Percentiles rank a stretch among this genome's conserved stretches.
Evolutionary conservation across 1,139 yeast species (phyloP).

Genomic region (Spathaspora sp.): DNA sequence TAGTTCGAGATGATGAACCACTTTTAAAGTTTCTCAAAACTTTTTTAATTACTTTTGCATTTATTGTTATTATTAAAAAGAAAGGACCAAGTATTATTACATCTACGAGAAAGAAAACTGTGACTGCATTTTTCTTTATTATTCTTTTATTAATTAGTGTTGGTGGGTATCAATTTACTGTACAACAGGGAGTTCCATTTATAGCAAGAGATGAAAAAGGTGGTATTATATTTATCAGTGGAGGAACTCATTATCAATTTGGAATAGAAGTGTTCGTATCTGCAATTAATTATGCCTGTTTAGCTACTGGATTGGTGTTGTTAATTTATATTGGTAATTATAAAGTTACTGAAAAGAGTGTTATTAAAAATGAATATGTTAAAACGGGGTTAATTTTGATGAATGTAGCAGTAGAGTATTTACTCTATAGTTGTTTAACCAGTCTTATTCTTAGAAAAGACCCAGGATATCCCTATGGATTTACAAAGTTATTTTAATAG

Average conservation of each 20-base stretch:
- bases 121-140: slow-evolving; percentile 40
- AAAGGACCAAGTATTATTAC: slow-evolving; percentile 39
- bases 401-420: slow-evolving; percentile 22
- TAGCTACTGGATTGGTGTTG: slow-evolving; percentile 39
- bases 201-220: slow-evolving; percentile 52
- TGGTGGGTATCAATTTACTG: slow-evolving; percentile 65
- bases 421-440: slow-evolving; percentile 38
- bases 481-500: slow-evolving; percentile 30
- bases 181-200: slow-evolving; percentile 61
- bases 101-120: slow-evolving; percentile 28
- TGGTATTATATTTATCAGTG: slow-evolving; percentile 54
- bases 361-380: slow-evolving; percentile 18
- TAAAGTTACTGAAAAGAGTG: slow-evolving; percentile 20
- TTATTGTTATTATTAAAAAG: slow-evolving; percentile 51
- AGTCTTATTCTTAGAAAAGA: slow-evolving; percentile 43
- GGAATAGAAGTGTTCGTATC: slow-evolving; percentile 63
- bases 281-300: slow-evolving; percentile 44
- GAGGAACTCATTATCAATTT: slow-evolving; percentile 65
- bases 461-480: slow-evolving; percentile 38
- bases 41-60: slow-evolving; percentile 44
- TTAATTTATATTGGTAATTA: slow-evolving; percentile 40
- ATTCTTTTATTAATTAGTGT: slow-evolving; percentile 42
- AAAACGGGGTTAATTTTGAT: slow-evolving; percentile 20
- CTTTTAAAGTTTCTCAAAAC: slow-evolving; percentile 41
- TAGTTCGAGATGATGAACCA: slow-evolving; percentile 44